Conservation (phyloP, 2,329 filamentous ascomycete species). For the Paecilomyces dactylethromorphus region DNA sequence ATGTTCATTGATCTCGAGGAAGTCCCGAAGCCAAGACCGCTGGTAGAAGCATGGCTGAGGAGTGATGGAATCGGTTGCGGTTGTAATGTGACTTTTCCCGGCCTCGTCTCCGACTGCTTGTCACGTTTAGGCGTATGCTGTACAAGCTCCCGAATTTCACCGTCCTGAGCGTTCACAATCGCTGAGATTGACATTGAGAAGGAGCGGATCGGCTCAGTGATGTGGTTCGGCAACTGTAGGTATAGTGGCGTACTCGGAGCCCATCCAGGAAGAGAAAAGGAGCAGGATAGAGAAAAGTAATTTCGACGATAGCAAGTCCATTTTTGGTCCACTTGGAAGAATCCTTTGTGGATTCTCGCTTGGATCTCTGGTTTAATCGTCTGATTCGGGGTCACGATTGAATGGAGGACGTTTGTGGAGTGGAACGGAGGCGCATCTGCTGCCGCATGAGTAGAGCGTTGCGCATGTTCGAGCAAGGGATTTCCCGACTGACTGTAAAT, state of each 20-base stretch:
- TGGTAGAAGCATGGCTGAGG: conserved; percentile 18
- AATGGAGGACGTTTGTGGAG: conserved; percentile 30
- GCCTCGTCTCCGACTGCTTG: conserved; percentile 73
- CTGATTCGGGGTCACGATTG: conserved; percentile 27
- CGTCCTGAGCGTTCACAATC: conserved; percentile 67
- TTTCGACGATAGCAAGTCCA: conserved; percentile 93
- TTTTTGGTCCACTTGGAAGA: conserved; percentile 71
- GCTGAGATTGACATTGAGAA: conserved; percentile 84
- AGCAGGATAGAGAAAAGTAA: conserved; percentile 81
- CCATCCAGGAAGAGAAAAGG: conserved; percentile 64
- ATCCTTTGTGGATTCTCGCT: conserved; percentile 81
- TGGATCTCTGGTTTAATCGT: conserved; percentile 66
- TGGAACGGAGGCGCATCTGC: conserved; percentile 38
- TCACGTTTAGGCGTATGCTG: conserved; percentile 90
- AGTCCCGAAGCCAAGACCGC: conserved; percentile 19
- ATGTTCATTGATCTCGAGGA: conserved; percentile 19
- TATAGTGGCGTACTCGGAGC: conserved; percentile 50
- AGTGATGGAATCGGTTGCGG: conserved; percentile 55
- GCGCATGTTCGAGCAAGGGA: conserved; percentile 17
- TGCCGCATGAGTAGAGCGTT: conserved; percentile 21
- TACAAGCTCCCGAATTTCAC: conserved; percentile 74
- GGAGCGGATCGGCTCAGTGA: conserved; percentile 55
- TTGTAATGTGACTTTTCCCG: conserved; percentile 60
- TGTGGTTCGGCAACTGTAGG: conserved; percentile 41
- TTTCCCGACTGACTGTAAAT: conserved; percentile 20